Conservation (phyloP, 768 basidiomycete species). For the Mycena belliarum region DNA sequence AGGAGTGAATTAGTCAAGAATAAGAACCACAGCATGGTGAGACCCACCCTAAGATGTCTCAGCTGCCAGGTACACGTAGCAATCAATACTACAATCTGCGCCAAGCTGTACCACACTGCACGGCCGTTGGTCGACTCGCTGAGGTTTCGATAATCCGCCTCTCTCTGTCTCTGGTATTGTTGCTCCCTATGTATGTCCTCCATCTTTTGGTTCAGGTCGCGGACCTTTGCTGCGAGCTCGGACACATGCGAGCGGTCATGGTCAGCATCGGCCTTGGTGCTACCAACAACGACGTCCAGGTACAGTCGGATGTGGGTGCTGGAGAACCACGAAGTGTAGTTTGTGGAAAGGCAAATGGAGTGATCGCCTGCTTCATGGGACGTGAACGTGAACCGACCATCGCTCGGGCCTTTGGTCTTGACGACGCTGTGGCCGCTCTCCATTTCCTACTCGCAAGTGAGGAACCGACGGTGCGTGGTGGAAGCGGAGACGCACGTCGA, state of each 20-base stretch:
- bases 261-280: conserved; percentile 82
- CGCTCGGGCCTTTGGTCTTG: conserved; percentile 85
- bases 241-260: conserved; percentile 86
- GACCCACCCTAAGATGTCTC: conserved; percentile 80
- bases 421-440: conserved; percentile 80
- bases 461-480: neutral
- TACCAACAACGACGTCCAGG: conserved; percentile 91
- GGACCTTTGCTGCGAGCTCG: conserved; percentile 77
- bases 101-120: conserved; percentile 92
- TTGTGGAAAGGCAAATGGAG: conserved; percentile 92
- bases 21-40: neutral
- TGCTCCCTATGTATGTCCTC: conserved; percentile 94
- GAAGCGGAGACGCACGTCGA: conserved; percentile 73
- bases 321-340: conserved; percentile 88
- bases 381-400: conserved; percentile 95
- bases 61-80: conserved; percentile 92
- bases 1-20: conserved; percentile 2
- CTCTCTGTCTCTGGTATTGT: conserved; percentile 96
- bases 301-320: conserved; percentile 90
- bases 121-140: conserved; percentile 89
- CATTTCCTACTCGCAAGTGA: conserved; percentile 65
- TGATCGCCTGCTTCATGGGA: conserved; percentile 97
- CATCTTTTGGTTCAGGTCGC: conserved; percentile 91
- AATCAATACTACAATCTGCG: conserved; percentile 83
- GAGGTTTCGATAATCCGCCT: conserved; percentile 84